These are phyloP conservation scores for Artemisia princeps DNA, from an alignment of 140 eudicot species.

Conservation along the genomic window DNA sequence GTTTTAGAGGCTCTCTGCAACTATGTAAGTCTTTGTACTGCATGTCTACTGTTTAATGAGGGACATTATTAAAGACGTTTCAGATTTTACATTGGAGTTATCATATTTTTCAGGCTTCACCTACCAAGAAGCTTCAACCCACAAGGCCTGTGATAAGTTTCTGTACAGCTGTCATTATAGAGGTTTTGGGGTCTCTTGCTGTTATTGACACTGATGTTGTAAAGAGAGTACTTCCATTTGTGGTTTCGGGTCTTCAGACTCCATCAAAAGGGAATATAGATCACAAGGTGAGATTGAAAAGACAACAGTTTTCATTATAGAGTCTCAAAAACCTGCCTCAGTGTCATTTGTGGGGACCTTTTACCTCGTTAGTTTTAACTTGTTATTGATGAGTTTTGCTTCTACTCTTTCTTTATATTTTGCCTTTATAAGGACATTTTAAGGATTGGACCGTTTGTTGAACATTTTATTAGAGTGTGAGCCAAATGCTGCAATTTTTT, in stretches of 20 bases:
- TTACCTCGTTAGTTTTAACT: no score
- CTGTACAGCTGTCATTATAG: constrained; percentile 75
- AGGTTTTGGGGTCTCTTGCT: constrained; percentile 53
- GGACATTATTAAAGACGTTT: neutral
- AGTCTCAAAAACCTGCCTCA: no score
- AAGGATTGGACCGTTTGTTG: neutral
- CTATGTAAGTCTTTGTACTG: constrained; percentile 41
- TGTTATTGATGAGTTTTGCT: no score
- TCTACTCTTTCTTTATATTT: neutral
- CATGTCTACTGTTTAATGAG: neutral
- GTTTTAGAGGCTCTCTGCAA: constrained; percentile 71
- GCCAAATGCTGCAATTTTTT: neutral
- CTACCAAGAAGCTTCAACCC: constrained; percentile 58
- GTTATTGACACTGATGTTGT: constrained; percentile 53
- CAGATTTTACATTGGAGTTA: constrained; percentile 8
- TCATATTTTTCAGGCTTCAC: constrained; percentile 42
- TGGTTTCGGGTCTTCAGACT: constrained; percentile 51
- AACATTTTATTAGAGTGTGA: neutral
- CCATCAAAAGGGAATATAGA: constrained; percentile 48
- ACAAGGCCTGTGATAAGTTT: constrained; percentile 63
- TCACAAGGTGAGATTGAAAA: constrained; percentile 53
- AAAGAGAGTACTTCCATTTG: constrained; percentile 72
- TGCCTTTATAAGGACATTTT: neutral
- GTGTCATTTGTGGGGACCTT: no score
- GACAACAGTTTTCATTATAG: neutral